These are phyloP conservation scores for Domatiomyces globalis DNA, from an alignment of 2,329 filamentous ascomycete genomes.

Conservation along the genomic window DNA sequence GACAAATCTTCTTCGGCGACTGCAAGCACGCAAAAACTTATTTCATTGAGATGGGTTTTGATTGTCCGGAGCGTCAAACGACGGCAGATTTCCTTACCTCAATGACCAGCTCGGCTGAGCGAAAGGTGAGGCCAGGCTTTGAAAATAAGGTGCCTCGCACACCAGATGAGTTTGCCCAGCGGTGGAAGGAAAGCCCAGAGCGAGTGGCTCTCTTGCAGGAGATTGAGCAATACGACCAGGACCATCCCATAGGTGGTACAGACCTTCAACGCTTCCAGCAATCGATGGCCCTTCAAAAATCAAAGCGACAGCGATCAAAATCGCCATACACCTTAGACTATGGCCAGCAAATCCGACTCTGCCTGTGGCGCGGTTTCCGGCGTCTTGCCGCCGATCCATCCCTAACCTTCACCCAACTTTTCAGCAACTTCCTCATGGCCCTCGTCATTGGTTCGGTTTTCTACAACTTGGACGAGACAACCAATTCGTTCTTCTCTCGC, in stretches of 20 bases:
- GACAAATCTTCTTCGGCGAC: conserved; percentile 63
- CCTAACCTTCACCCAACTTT: conserved; percentile 49
- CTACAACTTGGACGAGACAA: conserved; percentile 46
- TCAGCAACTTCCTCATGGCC: conserved; percentile 43
- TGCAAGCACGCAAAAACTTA: conserved; percentile 46
- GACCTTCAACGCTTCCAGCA: conserved; percentile 28
- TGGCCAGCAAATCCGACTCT: conserved; percentile 40
- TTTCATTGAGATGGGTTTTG: conserved; percentile 57
- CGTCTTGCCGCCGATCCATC: conserved; percentile 52
- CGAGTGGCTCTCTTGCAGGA: conserved; percentile 29
- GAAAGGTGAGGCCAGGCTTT: conserved; percentile 43
- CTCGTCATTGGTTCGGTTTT: conserved; percentile 54
- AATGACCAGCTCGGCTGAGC: conserved; percentile 51
- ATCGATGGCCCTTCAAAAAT: conserved; percentile 31
- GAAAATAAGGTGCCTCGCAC: conserved; percentile 52
- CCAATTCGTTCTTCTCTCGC: conserved; percentile 49
- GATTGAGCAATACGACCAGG: conserved; percentile 31
- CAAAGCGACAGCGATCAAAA: conserved; percentile 31
- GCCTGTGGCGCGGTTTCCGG: conserved; percentile 48
- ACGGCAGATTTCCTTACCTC: conserved; percentile 59
- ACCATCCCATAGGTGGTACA: conserved; percentile 31
- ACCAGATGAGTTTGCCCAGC: conserved; percentile 50
- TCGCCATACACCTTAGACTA: conserved; percentile 46
- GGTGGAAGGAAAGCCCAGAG: conserved; percentile 42
- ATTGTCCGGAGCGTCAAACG: conserved; percentile 54